Percentiles rank a stretch among this genome's conserved stretches.
phyloP scores from a whole-genome alignment of 2,329 filamentous ascomycete genomes.

The Cytospora paraplurivora region DNA sequence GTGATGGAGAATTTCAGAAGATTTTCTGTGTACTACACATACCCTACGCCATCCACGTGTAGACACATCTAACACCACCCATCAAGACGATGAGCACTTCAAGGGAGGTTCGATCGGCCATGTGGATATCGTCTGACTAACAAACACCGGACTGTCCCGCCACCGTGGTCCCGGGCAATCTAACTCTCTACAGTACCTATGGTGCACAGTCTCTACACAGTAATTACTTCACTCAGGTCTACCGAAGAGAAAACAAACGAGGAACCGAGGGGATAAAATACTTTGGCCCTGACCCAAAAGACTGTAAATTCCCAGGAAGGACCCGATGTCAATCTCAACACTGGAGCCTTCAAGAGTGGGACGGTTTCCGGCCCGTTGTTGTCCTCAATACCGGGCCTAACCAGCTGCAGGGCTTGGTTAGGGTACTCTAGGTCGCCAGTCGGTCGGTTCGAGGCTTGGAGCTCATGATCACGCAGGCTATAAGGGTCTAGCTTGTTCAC shows the following conservation, averaged over 20 bases:
- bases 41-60: not conserved
- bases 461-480: not conserved
- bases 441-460: not conserved
- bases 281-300: no score
- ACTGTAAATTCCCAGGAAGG: not conserved
- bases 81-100: not conserved
- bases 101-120: not conserved
- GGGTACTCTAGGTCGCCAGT: not conserved
- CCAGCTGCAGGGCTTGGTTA: not conserved
- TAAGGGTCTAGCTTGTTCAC: conserved; percentile 22
- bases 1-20: not conserved
- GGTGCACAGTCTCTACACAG: no score
- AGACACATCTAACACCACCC: not conserved
- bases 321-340: not conserved
- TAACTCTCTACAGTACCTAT: not conserved
- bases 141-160: conserved; percentile 22
- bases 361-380: not conserved
- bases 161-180: conserved; percentile 19
- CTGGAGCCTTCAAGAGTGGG: not conserved
- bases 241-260: not conserved
- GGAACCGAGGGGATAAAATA: not conserved
- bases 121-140: conserved; percentile 8
- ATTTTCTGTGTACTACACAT: not conserved
- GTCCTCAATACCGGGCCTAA: not conserved
- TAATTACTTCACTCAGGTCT: no score